Evolutionary conservation across 2,329 filamentous ascomycete genomes (phyloP), one percentile per base, ranked within the genome.

Genomic region (Penicillium janthinellum): DNA sequence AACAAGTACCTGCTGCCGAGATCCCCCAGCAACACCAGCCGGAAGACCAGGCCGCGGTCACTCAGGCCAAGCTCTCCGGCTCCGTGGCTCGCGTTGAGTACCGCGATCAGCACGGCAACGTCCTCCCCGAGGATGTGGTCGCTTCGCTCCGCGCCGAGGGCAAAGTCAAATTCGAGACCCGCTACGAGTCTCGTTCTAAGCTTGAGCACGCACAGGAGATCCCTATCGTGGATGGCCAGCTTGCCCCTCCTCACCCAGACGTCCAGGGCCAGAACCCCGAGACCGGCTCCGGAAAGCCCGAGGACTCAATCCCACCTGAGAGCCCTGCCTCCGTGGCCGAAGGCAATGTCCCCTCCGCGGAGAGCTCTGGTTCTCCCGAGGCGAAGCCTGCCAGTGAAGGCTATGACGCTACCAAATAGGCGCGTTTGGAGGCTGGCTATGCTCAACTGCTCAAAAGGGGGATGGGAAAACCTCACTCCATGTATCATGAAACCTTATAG

Each of bases 91-190:
- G 88, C 67, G 82, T 98, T 49, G 95, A 98, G 78, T 99, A 96
- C 79, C 90, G 95, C 56, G 95, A 98, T 75, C 91, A 97, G 76
- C 84, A 96, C 68, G 95, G 95, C 66, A 97, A 97, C 72, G 76
- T 98, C 35, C 85, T 99, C 35, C 82, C 94, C 71, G 87, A 90
- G 56, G 90, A 92, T 71, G 86, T 96, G 74, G 92, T 99, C 60
- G 86, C 90, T 70, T 86, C 85, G 20, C 86, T 99, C 35, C 65
- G 74, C 25, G 73, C 74, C 45, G 86, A 94, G 75, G 95, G 94
- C 70, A 96, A 96, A 78, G 93, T 98, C 60, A 91, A 92, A 70
- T 97, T 99, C 80, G 88, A 96, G 80, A 98, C 95, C 12, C 90
- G 89, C 67, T 97, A 97, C 74, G 94, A 98, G 82, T 97, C 94